Conservation (phyloP, 2,329 filamentous ascomycete genomes). For the Dendryphion nanum region DNA sequence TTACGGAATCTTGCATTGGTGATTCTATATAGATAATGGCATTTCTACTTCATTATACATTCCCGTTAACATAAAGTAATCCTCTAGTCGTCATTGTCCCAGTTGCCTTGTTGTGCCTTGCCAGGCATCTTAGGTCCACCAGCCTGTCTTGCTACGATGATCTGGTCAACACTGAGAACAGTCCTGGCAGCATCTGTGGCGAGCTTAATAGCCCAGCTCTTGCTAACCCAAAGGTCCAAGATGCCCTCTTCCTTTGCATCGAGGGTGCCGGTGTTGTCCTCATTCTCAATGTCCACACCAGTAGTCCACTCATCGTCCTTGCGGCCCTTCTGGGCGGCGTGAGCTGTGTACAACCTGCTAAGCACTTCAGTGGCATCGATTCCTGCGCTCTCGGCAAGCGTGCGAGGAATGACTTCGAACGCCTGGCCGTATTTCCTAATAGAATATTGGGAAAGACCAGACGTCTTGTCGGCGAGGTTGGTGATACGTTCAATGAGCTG, state of each 20-base stretch:
- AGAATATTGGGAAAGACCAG: constrained; percentile 89
- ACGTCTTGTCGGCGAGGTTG: constrained; percentile 85
- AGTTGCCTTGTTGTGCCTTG: constrained; percentile 70
- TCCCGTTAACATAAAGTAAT: neutral
- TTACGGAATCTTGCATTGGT: too few relatives aligned
- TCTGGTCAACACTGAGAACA: constrained; percentile 94
- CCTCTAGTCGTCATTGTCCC: constrained; percentile 60
- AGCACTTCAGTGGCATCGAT: constrained; percentile 97
- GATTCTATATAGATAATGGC: too few relatives aligned
- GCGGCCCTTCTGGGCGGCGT: constrained; percentile 59
- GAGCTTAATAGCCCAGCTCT: constrained; percentile 96
- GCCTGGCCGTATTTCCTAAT: constrained; percentile 98
- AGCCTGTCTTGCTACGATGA: constrained; percentile 96
- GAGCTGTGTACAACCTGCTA: constrained; percentile 87
- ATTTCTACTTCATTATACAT: constrained; percentile 11
- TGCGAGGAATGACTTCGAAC: constrained; percentile 94
- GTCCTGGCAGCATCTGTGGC: constrained; percentile 94
- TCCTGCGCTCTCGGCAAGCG: constrained; percentile 89
- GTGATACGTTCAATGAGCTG: constrained; percentile 92
- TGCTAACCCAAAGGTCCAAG: constrained; percentile 85
- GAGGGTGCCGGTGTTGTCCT: constrained; percentile 74
- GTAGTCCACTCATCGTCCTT: constrained; percentile 76
- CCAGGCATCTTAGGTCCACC: constrained; percentile 96
- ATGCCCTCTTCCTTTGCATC: constrained; percentile 88
- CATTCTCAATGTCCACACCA: constrained; percentile 94